Conservation (phyloP, 306 rosid genomes). For the Rosa rugosa region DNA sequence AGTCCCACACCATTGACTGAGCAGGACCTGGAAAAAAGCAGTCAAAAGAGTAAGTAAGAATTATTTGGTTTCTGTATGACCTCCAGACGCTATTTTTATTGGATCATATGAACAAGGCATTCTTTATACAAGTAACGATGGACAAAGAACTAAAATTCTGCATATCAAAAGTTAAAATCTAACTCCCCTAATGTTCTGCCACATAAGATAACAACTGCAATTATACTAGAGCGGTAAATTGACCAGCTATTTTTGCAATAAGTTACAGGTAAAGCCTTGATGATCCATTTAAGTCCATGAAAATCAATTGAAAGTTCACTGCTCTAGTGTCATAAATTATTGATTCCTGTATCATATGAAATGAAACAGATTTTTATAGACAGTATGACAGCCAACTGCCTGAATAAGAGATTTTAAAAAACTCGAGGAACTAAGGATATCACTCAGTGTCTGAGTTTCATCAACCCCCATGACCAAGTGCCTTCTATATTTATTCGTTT, state of each 20-base stretch:
- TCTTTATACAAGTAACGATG: constrained; percentile 12
- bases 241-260: background rate
- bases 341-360: constrained; percentile 3
- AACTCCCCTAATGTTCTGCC: background rate
- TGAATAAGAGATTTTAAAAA: constrained; percentile 15
- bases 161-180: background rate
- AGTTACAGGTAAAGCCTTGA: background rate
- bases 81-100: constrained; percentile 5
- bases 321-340: background rate
- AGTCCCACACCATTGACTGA: constrained; percentile 89
- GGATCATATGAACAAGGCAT: background rate
- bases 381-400: background rate
- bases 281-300: background rate
- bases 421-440: background rate
- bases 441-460: background rate
- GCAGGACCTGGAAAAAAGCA: constrained; percentile 72
- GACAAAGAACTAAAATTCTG: constrained; percentile 21
- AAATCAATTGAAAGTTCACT: background rate
- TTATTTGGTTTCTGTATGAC: constrained; percentile 11
- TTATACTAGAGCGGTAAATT: background rate
- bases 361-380: background rate
- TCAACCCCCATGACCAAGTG: background rate
- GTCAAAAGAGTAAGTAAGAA: constrained; percentile 28
- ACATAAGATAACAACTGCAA: background rate
- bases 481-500: background rate